These are phyloP conservation scores for Alternaria arborescens DNA, from an alignment of 2,329 filamentous ascomycete genomes.

Conservation along the genomic window DNA sequence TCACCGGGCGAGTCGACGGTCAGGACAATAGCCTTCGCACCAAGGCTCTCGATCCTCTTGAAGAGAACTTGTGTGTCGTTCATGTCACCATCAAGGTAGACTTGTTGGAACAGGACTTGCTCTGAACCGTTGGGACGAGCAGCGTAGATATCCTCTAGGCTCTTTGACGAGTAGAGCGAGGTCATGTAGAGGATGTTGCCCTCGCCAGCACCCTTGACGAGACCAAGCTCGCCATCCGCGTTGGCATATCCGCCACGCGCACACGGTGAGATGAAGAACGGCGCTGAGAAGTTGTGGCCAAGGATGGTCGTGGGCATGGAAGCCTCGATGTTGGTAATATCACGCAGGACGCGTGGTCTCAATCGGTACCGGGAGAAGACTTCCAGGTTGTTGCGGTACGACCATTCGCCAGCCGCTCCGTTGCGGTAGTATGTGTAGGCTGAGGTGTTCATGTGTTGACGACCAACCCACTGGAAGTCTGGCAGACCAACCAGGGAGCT, in stretches of 20 bases:
- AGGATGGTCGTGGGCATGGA: constrained; percentile 58
- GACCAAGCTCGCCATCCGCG: constrained; percentile 58
- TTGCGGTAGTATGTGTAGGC: constrained; percentile 68
- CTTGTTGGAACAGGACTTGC: constrained; percentile 54
- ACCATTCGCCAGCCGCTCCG: constrained; percentile 64
- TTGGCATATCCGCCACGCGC: constrained; percentile 54
- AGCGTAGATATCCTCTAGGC: constrained; percentile 27
- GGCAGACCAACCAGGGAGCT: constrained; percentile 59
- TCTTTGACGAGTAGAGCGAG: constrained; percentile 48
- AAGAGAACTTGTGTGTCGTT: constrained; percentile 45
- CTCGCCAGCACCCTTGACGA: constrained; percentile 60
- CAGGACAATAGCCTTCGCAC: constrained; percentile 53
- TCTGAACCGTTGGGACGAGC: constrained; percentile 15
- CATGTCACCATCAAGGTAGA: constrained; percentile 49
- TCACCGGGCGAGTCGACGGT: constrained; percentile 54
- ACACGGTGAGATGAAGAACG: constrained; percentile 64
- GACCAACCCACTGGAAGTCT: constrained; percentile 64
- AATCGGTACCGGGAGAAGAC: constrained; percentile 60
- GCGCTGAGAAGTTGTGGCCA: constrained; percentile 62
- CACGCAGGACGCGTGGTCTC: constrained; percentile 60
- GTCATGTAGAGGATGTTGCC: constrained; percentile 62
- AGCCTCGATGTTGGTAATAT: constrained; percentile 55
- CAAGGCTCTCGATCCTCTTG: constrained; percentile 40
- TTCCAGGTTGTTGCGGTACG: constrained; percentile 66
- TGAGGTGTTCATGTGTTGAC: constrained; percentile 56